A percentile compares a stretch with the other conserved stretches of the same genome.
Conservation (phyloP, 2,329 filamentous ascomycete genomes). For the Lizonia empirigonia region DNA sequence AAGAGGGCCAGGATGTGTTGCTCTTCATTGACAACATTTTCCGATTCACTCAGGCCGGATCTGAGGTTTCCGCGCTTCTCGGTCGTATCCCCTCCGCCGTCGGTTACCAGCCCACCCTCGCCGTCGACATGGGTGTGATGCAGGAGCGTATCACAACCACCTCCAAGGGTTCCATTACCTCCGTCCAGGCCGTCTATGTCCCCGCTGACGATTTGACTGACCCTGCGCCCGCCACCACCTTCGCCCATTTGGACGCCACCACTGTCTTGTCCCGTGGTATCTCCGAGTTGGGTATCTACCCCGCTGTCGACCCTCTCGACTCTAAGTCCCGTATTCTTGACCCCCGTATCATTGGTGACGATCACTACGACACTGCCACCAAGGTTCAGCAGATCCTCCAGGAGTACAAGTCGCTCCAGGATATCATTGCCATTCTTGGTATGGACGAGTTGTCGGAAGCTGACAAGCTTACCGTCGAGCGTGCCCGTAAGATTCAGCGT, state of each 20-base stretch:
- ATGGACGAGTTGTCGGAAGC: constrained; percentile 99
- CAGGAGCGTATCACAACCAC: constrained; percentile 99
- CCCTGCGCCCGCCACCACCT: constrained; percentile 98
- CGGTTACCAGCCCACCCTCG: constrained; percentile 74
- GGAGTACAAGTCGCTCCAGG: constrained; percentile 99
- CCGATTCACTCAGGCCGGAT: constrained; percentile 99
- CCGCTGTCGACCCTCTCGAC: constrained; percentile 98
- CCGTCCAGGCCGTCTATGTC: constrained; percentile 99
- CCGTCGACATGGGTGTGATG: constrained; percentile 59
- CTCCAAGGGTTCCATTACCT: constrained; percentile 99
- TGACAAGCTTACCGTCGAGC: constrained; percentile 99
- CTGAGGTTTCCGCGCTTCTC: constrained; percentile 98
- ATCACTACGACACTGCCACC: constrained; percentile 95
- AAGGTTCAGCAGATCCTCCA: constrained; percentile 99
- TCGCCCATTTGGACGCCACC: constrained; percentile 99
- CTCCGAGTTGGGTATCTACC: constrained; percentile 99
- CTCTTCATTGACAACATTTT: constrained; percentile 99
- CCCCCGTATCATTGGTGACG: constrained; percentile 96
- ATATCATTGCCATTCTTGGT: constrained; percentile 99
- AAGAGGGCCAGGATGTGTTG: constrained; percentile 91
- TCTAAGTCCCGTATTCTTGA: constrained; percentile 99
- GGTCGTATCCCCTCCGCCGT: constrained; percentile 99
- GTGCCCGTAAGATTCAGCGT: constrained; percentile 99
- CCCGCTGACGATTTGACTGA: constrained; percentile 99
- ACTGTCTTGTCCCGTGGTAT: constrained; percentile 99